Evolutionary conservation across 192 early-diverging fungal genomes (phyloP).

Genomic region (Coemansia sp.): DNA sequence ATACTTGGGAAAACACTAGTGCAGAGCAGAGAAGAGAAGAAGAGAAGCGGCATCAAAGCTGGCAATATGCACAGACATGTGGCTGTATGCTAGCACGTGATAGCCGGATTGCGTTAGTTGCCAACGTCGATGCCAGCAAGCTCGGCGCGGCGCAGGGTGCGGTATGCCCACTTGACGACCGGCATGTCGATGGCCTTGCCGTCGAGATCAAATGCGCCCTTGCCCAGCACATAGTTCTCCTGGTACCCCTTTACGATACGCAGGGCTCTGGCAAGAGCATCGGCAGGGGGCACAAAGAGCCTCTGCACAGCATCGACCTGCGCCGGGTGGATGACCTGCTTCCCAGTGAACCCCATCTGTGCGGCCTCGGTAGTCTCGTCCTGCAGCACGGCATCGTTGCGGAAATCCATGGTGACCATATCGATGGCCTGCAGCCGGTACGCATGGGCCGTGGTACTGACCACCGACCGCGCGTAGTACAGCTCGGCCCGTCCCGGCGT

Average conservation of each 20-base stretch:
- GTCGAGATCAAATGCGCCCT: slow-evolving; percentile 88
- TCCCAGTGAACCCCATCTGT: slow-evolving; percentile 92
- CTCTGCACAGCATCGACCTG: slow-evolving; percentile 84
- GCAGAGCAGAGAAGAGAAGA: neutral
- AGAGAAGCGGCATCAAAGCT: too few species aligned
- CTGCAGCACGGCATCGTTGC: slow-evolving; percentile 61
- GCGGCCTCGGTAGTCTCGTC: slow-evolving; percentile 87
- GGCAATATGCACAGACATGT: neutral
- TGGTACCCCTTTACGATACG: slow-evolving; percentile 73
- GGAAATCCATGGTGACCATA: slow-evolving; percentile 89
- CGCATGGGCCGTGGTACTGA: slow-evolving; percentile 81
- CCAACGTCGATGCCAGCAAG: slow-evolving; percentile 51
- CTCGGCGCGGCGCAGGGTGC: slow-evolving; percentile 64
- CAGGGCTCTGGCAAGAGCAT: slow-evolving; percentile 65
- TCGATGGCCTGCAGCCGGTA: slow-evolving; percentile 91
- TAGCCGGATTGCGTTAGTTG: too few species aligned
- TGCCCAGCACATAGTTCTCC: slow-evolving; percentile 64
- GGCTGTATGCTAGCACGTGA: too few species aligned
- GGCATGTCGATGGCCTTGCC: slow-evolving; percentile 94
- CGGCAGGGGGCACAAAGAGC: slow-evolving; percentile 69
- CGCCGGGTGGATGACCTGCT: slow-evolving; percentile 92
- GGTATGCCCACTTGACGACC: slow-evolving; percentile 88
- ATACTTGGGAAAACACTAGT: too few species aligned
- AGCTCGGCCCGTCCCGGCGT: slow-evolving; percentile 74
- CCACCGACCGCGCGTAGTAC: slow-evolving; percentile 73